These are phyloP conservation scores for Cymbidium sinense DNA, from an alignment of 106 monocot genomes.

Conservation along the genomic window DNA sequence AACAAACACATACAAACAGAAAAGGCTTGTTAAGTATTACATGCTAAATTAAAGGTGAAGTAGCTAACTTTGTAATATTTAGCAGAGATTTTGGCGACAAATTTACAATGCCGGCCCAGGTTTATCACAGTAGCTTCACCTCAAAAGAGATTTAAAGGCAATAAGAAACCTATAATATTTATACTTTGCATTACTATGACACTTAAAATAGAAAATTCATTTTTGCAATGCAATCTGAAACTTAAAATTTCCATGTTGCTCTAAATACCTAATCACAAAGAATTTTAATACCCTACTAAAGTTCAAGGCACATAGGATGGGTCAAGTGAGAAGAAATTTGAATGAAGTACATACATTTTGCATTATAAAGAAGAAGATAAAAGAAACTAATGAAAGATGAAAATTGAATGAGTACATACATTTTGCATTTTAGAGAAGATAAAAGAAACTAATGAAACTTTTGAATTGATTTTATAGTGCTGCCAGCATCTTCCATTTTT, in stretches of 20 bases:
- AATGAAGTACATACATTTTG: not conserved
- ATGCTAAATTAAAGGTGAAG: not conserved
- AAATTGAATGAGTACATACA: not conserved
- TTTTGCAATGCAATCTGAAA: not conserved
- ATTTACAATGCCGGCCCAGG: not conserved
- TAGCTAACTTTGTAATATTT: not conserved
- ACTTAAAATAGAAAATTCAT: not conserved
- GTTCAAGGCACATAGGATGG: not conserved
- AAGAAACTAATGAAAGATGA: too few relatives aligned
- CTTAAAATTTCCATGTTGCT: not conserved
- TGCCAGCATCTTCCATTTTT: not conserved
- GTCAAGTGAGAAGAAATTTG: not conserved
- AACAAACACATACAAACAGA: not conserved
- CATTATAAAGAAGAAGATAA: not conserved
- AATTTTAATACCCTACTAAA: not conserved
- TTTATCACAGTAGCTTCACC: not conserved
- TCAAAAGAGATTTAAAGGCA: not conserved
- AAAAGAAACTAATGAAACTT: not conserved
- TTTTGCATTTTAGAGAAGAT: not conserved
- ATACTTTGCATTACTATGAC: not conserved
- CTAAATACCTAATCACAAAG: not conserved
- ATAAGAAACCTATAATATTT: not conserved
- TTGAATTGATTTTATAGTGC: not conserved
- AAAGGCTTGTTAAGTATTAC: not conserved
- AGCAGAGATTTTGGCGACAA: not conserved